Conservation (phyloP, 1,284 basidiomycete species). For the Lignosus rhinocerotis region DNA sequence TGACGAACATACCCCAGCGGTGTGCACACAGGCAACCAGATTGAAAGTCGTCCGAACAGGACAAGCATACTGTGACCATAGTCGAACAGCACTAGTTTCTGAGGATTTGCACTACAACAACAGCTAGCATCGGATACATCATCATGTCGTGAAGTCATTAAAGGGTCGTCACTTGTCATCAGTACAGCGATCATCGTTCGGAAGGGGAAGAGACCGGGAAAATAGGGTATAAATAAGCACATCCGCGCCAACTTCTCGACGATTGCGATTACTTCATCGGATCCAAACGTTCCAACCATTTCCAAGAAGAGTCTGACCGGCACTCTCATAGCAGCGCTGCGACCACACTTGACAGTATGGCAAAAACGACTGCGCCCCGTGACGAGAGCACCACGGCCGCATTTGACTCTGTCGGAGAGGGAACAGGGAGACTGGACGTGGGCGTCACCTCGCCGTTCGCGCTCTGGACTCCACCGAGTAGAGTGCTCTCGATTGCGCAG, state of each 20-base stretch:
- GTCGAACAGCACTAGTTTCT: no score
- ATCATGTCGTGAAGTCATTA: slow-evolving; percentile 18
- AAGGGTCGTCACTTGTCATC: slow-evolving; percentile 15
- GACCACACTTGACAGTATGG: neutral
- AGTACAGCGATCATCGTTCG: slow-evolving; percentile 3
- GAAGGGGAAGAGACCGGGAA: slow-evolving; percentile 7
- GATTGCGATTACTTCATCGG: neutral
- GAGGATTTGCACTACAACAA: neutral
- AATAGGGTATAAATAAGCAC: slow-evolving; percentile 24
- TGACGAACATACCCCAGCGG: no score
- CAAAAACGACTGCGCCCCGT: neutral
- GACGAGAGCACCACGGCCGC: slow-evolving; percentile 1
- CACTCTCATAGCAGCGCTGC: slow-evolving; percentile 5
- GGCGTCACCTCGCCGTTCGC: slow-evolving; percentile 46
- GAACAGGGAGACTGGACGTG: slow-evolving; percentile 22
- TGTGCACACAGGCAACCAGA: no score
- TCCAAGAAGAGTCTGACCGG: neutral
- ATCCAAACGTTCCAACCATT: neutral
- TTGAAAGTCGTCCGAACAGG: no score
- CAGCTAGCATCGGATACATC: slow-evolving; percentile 1
- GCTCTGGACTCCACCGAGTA: slow-evolving; percentile 52
- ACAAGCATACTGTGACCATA: no score
- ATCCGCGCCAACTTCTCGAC: neutral
- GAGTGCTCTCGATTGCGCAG: slow-evolving; percentile 51
- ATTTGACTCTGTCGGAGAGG: slow-evolving; percentile 19